Evolutionary conservation across 2,329 filamentous ascomycete genomes (phyloP).

Genomic region (Clarireedia monteithiana): DNA sequence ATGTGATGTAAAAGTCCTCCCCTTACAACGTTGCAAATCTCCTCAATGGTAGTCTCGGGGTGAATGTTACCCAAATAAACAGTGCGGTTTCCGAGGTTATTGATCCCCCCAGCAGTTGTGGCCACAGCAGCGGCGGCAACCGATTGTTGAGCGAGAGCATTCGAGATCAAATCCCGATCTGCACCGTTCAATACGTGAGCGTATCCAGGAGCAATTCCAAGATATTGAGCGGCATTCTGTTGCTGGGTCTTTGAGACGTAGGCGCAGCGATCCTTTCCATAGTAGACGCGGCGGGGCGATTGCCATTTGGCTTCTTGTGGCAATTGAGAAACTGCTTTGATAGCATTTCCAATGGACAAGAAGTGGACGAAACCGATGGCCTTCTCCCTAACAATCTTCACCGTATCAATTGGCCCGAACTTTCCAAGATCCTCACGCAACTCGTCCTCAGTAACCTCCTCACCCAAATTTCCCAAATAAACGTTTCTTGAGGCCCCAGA

Average conservation of each 20-base stretch:
- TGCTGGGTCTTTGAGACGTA: constrained; percentile 99
- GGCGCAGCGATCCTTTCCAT: constrained; percentile 95
- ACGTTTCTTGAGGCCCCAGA: constrained; percentile 95
- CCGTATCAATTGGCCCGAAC: constrained; percentile 91
- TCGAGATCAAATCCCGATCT: constrained; percentile 94
- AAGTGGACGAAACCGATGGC: constrained; percentile 97
- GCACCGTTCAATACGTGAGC: constrained; percentile 94
- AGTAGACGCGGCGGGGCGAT: constrained; percentile 89
- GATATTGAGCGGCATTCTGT: constrained; percentile 96
- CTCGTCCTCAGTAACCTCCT: constrained; percentile 87
- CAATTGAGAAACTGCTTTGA: constrained; percentile 94
- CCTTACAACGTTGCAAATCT: constrained; percentile 98
- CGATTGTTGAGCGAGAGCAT: constrained; percentile 91
- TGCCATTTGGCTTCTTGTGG: constrained; percentile 98
- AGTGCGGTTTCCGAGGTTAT: constrained; percentile 94
- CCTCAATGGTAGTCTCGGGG: constrained; percentile 96
- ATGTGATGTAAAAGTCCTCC: constrained; percentile 95
- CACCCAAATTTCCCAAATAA: constrained; percentile 86
- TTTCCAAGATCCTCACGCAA: constrained; percentile 91
- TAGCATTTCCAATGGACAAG: constrained; percentile 92
- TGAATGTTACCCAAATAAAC: constrained; percentile 99
- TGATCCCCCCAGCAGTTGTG: constrained; percentile 91
- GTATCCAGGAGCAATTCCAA: constrained; percentile 93
- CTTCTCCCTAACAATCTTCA: constrained; percentile 97
- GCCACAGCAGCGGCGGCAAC: constrained; percentile 94